These are phyloP conservation scores for Naegleria gruberi DNA, from an alignment of 208 protist genomes.

Conservation along the genomic window DNA sequence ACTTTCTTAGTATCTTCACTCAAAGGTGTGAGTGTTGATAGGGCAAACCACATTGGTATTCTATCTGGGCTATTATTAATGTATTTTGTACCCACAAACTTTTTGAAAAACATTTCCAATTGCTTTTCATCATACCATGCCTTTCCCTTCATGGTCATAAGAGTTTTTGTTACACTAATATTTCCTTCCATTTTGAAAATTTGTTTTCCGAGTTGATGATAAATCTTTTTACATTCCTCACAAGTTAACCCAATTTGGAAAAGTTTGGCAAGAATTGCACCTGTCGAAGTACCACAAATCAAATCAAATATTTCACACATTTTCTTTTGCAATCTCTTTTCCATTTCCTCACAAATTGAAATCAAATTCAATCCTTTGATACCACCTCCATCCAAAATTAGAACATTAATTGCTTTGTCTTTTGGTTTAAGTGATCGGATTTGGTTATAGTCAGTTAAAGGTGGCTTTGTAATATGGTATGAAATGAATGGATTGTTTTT, in stretches of 20 bases:
- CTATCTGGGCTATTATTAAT: background rate
- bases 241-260: background rate
- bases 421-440: background rate
- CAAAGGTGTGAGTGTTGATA: background rate
- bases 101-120: background rate
- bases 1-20: background rate
- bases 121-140: background rate
- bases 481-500: background rate
- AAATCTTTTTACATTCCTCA: background rate
- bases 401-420: background rate
- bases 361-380: constrained; percentile 23
- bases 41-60: background rate
- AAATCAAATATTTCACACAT: constrained; percentile 32
- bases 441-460: background rate
- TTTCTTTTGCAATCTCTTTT: constrained; percentile 17
- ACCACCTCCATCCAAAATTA: constrained; percentile 28
- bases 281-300: constrained; percentile 31
- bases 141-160: background rate
- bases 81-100: background rate
- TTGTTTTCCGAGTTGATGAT: background rate
- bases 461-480: background rate
- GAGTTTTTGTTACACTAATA: background rate
- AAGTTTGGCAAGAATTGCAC: background rate
- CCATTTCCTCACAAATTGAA: constrained; percentile 24
- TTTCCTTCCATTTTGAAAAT: background rate